A percentile compares a stretch with the other conserved stretches of the same genome.
Conservation (phyloP, 2,329 filamentous ascomycete species). For the Neonectria faginata region DNA sequence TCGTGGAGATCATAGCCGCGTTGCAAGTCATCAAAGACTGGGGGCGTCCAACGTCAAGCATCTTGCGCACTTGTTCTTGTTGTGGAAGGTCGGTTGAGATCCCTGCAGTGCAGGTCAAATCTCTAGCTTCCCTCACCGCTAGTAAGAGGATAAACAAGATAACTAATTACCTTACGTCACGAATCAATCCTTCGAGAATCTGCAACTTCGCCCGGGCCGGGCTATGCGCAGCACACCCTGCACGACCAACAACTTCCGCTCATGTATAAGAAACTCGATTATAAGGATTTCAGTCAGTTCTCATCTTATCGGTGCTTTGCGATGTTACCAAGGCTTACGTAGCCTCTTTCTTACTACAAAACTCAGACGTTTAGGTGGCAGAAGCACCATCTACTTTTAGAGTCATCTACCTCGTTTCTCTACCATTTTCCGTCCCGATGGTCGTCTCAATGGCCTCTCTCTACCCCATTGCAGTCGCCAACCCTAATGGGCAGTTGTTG, state of each 20-base stretch:
- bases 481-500: constrained; percentile 16
- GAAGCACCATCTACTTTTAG: background rate
- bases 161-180: background rate
- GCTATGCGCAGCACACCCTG: constrained; percentile 1
- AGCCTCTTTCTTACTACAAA: background rate
- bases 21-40: constrained; percentile 6
- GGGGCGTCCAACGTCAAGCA: background rate
- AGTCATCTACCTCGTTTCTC: background rate
- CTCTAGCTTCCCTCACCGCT: constrained; percentile 13
- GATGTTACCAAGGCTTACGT: constrained; percentile 6
- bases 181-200: background rate
- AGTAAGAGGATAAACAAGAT: constrained; percentile 6
- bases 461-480: constrained; percentile 6
- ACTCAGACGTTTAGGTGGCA: background rate
- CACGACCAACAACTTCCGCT: constrained; percentile 5
- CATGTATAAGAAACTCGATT: constrained; percentile 10
- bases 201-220: constrained; percentile 2
- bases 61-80: constrained; percentile 13
- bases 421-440: background rate
- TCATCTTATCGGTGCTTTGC: background rate
- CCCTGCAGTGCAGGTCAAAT: background rate
- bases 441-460: constrained; percentile 17
- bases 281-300: constrained; percentile 14
- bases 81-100: constrained; percentile 20
- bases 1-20: constrained; percentile 1